Base-by-base conservation (phyloP, 257 asterid species). In the Solanum stenotomum region DNA sequence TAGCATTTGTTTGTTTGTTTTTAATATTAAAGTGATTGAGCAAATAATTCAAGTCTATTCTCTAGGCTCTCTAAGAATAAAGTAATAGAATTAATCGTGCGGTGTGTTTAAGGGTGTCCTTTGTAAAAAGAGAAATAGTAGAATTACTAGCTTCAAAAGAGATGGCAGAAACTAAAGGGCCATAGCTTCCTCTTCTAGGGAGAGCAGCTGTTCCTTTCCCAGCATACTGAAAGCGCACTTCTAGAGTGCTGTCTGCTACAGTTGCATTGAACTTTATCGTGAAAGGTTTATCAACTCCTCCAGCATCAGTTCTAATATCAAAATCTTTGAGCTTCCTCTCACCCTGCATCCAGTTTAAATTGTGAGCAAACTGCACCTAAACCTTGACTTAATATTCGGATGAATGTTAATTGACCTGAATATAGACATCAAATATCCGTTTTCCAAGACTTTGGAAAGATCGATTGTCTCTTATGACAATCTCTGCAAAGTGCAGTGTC, bases 151-250 rank as follows among this genome's bases (percentile, higher is more conserved):
- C 68, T 38, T 87, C 85, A 35, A 90, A 90, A 71, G 92, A 89
- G 68, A 90, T 89, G 56, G 91, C 92, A 33, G 93, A 91, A 37
- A 91, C 38, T 14, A 88, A 90, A 86, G 91, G 90, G n/a, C 92
- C 91, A 76, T 86, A 89, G 37, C 49, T 87, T 86, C 91, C 91
- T 38, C 86, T 74, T 3, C 1, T 16, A 5, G 92, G 90, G 29
- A 87, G 63, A 8, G 46, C 87, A 13, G n/a, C 70, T 11, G 90
- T 91, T 72, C 93, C 91, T 86, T 91, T 91, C 33, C 91, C 89
- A n/a, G 91, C 89, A 90, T 87, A 89, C 85, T 89, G 87, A 84
- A 89, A 89, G 71, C 86, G 93, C 27, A 91, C 87, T 85, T 89
- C 90, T 31, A 90, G 76, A 16, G 86, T 86, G 72, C 46, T 18